Conservation (phyloP, 1,284 basidiomycete genomes). For the Lignosus rhinocerotis region DNA sequence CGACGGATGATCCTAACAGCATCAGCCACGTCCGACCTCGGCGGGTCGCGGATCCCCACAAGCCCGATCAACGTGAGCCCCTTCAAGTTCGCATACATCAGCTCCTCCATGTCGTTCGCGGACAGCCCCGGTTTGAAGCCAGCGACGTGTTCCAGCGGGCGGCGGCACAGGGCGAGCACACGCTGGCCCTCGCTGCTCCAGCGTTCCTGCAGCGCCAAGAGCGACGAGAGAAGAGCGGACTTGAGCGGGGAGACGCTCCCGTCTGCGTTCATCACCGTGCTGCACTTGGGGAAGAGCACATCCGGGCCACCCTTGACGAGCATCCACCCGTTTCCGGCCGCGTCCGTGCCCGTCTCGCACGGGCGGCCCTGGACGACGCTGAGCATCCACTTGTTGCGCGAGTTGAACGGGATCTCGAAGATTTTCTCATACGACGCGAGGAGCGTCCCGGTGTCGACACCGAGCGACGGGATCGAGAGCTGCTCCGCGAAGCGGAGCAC, state of each 20-base stretch:
- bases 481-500: conserved; percentile 60
- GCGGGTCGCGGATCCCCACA: conserved; percentile 66
- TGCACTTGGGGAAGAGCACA: conserved; percentile 52
- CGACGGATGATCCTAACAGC: conserved; percentile 50
- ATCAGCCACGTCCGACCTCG: conserved; percentile 57
- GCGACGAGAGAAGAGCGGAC: conserved; percentile 24
- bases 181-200: conserved; percentile 64
- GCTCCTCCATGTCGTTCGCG: conserved; percentile 39
- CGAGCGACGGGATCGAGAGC: conserved; percentile 30
- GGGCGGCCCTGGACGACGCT: conserved; percentile 34
- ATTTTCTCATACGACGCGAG: conserved; percentile 33
- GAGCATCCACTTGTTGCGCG: conserved; percentile 70
- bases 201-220: conserved; percentile 43
- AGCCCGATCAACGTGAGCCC: conserved; percentile 62
- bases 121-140: conserved; percentile 30
- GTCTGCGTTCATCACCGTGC: conserved; percentile 39
- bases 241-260: conserved; percentile 39
- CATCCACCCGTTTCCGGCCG: conserved; percentile 35
- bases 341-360: background rate
- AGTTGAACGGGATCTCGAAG: conserved; percentile 60
- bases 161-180: conserved; percentile 52
- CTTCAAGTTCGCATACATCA: conserved; percentile 39
- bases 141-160: conserved; percentile 28
- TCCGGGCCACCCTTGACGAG: conserved; percentile 63
- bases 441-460: conserved; percentile 27